These are phyloP conservation scores for Vinca minor DNA, from an alignment of 257 asterid species.

Conservation along the genomic window DNA sequence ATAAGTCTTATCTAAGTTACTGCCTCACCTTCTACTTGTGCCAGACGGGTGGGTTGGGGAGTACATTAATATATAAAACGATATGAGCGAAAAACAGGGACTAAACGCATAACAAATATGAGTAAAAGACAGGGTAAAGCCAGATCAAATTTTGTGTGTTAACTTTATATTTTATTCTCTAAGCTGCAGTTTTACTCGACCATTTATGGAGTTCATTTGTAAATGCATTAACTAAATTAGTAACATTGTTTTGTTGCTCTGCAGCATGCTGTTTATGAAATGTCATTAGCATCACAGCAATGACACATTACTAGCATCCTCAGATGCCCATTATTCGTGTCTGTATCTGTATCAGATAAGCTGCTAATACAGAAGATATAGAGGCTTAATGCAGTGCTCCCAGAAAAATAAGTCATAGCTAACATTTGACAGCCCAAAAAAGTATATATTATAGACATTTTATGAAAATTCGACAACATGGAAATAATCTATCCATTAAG, in stretches of 20 bases:
- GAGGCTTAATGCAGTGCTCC: not conserved
- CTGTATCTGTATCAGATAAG: not conserved
- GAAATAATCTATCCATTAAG: not conserved
- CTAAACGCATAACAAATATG: no score
- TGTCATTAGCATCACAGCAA: not conserved
- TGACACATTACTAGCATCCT: not conserved
- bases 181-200: not conserved
- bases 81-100: no score
- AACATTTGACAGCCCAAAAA: not conserved
- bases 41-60: no score
- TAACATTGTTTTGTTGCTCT: not conserved
- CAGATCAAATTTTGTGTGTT: not conserved
- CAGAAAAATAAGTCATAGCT: not conserved
- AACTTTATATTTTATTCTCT: not conserved
- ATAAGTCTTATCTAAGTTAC: no score
- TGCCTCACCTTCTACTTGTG: no score
- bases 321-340: not conserved
- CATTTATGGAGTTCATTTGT: not conserved
- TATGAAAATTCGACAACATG: not conserved
- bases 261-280: not conserved
- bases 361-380: not conserved
- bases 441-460: not conserved
- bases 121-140: no score
- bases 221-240: not conserved
- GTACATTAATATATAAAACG: no score